These are phyloP conservation scores for Russula emetica DNA, from an alignment of 768 basidiomycete genomes.

Conservation along the genomic window DNA sequence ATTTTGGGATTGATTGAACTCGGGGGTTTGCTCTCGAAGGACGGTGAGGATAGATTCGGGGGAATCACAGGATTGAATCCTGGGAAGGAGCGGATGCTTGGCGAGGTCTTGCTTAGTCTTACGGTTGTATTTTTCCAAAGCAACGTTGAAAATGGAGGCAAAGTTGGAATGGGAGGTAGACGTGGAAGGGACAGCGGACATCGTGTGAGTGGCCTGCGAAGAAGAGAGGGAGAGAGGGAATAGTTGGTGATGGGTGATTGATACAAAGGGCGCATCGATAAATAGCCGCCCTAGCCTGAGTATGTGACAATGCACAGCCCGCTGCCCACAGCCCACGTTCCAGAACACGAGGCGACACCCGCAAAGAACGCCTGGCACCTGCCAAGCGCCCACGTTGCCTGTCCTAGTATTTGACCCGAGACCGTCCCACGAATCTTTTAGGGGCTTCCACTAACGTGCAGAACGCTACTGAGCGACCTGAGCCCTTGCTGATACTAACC, in stretches of 20 bases:
- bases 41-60: background rate
- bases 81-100: background rate
- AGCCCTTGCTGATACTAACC: no score
- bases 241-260: no score
- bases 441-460: no score
- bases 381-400: no score
- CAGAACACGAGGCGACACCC: no score
- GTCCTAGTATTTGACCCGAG: no score
- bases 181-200: background rate
- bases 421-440: no score
- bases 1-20: background rate
- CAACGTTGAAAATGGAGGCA: background rate
- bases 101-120: background rate
- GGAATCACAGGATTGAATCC: background rate
- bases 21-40: background rate
- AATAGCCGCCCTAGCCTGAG: no score
- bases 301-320: no score
- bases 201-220: background rate
- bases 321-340: no score
- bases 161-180: background rate
- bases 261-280: constrained; percentile 34
- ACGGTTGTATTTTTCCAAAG: background rate
- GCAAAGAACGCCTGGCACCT: no score
- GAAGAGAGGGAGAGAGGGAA: background rate
- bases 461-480: no score